Percentiles rank a stretch among this genome's conserved stretches.
Evolutionary conservation across 306 rosid species (phyloP).

Genomic region (Alnus rubra): DNA sequence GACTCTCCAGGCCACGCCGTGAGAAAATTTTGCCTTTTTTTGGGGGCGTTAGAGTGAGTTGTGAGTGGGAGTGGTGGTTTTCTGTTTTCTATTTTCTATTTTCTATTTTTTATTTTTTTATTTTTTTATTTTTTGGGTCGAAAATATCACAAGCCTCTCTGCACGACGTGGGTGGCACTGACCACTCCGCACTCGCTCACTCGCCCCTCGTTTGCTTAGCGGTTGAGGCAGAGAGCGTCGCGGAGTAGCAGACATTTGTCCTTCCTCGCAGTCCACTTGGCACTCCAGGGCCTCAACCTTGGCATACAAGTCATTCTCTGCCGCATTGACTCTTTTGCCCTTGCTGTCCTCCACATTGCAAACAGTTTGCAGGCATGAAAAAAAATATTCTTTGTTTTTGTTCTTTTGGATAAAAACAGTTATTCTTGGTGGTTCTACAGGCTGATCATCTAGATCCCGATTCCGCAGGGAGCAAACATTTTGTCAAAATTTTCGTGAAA

Average conservation of each 20-base stretch:
- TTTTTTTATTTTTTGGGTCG: too few relatives aligned
- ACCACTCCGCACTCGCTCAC: constrained; percentile 5
- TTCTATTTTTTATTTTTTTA: not conserved
- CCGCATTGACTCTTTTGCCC: not conserved
- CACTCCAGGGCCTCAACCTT: not conserved
- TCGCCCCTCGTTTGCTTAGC: constrained; percentile 32
- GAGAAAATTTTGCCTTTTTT: not conserved
- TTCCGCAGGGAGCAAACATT: too few relatives aligned
- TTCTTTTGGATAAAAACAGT: too few relatives aligned
- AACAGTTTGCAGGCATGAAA: not conserved
- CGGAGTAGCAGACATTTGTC: constrained; percentile 1
- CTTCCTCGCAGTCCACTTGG: not conserved
- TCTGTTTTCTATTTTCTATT: too few relatives aligned
- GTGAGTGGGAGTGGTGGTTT: not conserved
- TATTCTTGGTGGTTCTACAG: too few relatives aligned
- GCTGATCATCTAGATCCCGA: too few relatives aligned
- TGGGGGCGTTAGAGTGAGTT: not conserved
- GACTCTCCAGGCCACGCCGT: not conserved
- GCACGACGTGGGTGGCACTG: not conserved
- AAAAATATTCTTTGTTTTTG: not conserved
- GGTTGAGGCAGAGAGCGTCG: constrained; percentile 28
- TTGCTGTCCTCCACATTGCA: not conserved
- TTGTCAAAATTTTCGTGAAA: too few relatives aligned
- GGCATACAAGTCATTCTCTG: not conserved
- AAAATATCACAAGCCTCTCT: too few relatives aligned